Evolutionary conservation across 2,329 filamentous ascomycete genomes (phyloP), one percentile per base, ranked within the genome.

Genomic region (Colletotrichum paranaense): DNA sequence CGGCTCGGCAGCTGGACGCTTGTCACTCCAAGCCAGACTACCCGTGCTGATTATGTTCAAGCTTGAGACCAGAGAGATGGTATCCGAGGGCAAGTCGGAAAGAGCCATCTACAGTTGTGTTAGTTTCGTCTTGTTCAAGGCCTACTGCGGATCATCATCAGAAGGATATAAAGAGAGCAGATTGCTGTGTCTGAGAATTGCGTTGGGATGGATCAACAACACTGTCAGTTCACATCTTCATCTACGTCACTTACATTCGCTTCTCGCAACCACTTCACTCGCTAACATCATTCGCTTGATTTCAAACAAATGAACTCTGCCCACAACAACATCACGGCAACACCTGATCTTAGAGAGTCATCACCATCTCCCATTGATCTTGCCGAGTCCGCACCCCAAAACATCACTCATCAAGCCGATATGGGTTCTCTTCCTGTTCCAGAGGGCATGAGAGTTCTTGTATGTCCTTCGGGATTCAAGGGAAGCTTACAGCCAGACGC

Each of bases 401-500:
- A 59, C 28, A 32, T 49, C 26, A 30, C 35, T 4, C 16, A 0
- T 38, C 26, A 19, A 42, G 42, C 55, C 49, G 53, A 28, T 28
- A 75, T 75, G 73, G n/a, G 24, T 28, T 52, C 71, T 46, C 55
- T 35, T 53, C 30, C 70, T 9, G 30, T 75, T 77, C 32, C 73
- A 8, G 74, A 81, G 60, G 74, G 67, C 19, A 80, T 81, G 75
- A 76, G 76, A 22, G 74, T 89, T 28, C 82, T 89, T 62, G 82
- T 89, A 49, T 86, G 85, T 19, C 87, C 88, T 0, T 88, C 87
- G 0, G 87, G 87, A 2, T 89, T 89, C 81, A 89, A 89, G 72
- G 87, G 88, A 30, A 88, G 86, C 62, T 82, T 89, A 4, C 82
- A 84, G 19, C 86, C 87, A 3, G 80, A 84, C 16, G 80, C 81